Conservation (phyloP, 495 filamentous ascomycete species). For the Hypoxylon fuscum region DNA sequence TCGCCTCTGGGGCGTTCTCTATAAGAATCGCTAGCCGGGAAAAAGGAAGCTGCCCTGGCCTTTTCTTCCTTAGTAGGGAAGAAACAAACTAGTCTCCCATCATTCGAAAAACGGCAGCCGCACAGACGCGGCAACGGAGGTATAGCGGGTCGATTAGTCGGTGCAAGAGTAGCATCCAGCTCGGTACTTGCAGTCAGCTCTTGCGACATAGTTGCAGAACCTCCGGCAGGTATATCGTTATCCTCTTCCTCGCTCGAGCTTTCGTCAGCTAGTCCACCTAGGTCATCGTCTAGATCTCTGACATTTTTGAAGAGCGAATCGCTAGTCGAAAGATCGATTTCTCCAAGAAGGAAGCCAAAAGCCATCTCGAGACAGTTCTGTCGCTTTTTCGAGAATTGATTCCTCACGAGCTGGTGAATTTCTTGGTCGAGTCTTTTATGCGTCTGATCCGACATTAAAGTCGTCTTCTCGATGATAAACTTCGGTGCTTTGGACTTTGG, state of each 20-base stretch:
- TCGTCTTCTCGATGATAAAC: slow-evolving; percentile 79
- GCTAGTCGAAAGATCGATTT: slow-evolving; percentile 78
- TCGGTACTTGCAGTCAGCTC: slow-evolving; percentile 61
- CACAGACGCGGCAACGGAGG: slow-evolving; percentile 79
- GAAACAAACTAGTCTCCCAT: slow-evolving; percentile 85
- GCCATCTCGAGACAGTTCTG: slow-evolving; percentile 84
- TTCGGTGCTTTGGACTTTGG: slow-evolving; percentile 71
- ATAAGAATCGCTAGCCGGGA: slow-evolving; percentile 67
- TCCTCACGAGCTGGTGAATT: slow-evolving; percentile 72
- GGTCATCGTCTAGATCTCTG: slow-evolving; percentile 68
- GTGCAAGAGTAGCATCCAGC: slow-evolving; percentile 60
- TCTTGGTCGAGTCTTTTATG: slow-evolving; percentile 71
- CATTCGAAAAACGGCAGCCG: slow-evolving; percentile 78
- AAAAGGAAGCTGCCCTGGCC: slow-evolving; percentile 66
- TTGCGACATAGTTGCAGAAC: slow-evolving; percentile 64
- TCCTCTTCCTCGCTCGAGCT: slow-evolving; percentile 92
- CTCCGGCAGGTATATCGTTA: slow-evolving; percentile 61
- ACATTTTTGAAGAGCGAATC: slow-evolving; percentile 73
- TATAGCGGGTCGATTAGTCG: slow-evolving; percentile 75
- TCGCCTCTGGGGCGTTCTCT: slow-evolving; percentile 70
- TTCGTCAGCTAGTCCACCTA: slow-evolving; percentile 65
- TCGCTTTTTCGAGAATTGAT: slow-evolving; percentile 71
- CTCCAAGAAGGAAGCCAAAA: slow-evolving; percentile 84
- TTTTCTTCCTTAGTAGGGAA: slow-evolving; percentile 85
- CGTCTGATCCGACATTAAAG: slow-evolving; percentile 75